phyloP scores from a whole-genome alignment of 176 grass and related monocot species.

The Juncus inflexus region DNA sequence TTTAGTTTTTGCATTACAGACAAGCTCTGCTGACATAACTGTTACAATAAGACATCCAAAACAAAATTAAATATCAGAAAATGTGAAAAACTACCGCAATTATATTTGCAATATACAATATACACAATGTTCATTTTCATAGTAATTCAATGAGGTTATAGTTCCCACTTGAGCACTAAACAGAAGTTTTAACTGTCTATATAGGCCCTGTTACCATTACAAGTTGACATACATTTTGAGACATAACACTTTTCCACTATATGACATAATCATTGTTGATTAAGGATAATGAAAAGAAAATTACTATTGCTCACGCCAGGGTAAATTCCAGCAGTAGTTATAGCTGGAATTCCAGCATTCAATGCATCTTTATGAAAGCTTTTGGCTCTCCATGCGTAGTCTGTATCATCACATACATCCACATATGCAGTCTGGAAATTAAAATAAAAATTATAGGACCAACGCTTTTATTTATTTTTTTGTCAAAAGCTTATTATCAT shows the following conservation, averaged over 20 bases:
- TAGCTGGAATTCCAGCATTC: slow-evolving; percentile 69
- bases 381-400: slow-evolving; percentile 75
- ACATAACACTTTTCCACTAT: no score
- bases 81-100: no score
- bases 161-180: no score
- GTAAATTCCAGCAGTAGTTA: slow-evolving; percentile 94
- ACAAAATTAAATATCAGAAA: background rate
- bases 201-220: no score
- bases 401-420: slow-evolving; percentile 82
- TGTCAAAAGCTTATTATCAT: background rate
- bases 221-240: no score
- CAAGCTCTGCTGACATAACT: slow-evolving; percentile 93
- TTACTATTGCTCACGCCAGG: slow-evolving; percentile 95
- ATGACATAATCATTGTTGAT: no score
- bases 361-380: slow-evolving; percentile 71
- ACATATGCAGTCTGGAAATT: slow-evolving; percentile 70
- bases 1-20: slow-evolving; percentile 47
- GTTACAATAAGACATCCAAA: slow-evolving; percentile 14
- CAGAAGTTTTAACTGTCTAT: no score
- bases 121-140: no score
- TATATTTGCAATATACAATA: no score
- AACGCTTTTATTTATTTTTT: background rate
- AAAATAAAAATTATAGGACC: background rate
- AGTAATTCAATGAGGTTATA: no score
- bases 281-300: background rate